Conservation (phyloP, 805 yeast genomes). For the Ogataea thermomethanolica region DNA sequence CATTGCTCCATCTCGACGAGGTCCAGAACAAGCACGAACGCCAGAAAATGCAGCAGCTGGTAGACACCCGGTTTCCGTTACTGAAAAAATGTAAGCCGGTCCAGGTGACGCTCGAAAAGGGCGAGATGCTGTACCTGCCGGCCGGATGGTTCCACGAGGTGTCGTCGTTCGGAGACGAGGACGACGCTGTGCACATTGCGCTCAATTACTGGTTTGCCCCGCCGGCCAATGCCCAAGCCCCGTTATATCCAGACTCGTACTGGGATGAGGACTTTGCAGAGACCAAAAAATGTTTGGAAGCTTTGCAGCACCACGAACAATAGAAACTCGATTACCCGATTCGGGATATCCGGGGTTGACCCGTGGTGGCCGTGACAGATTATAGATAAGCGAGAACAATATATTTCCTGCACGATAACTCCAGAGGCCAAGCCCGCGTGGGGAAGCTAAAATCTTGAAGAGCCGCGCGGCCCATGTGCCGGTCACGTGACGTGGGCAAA, state of each 20-base stretch:
- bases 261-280: conserved; percentile 53
- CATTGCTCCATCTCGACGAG: conserved; percentile 57
- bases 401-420: neutral
- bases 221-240: conserved; percentile 39
- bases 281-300: conserved; percentile 35
- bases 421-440: no score
- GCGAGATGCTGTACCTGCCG: conserved; percentile 67
- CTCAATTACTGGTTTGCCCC: conserved; percentile 76
- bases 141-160: conserved; percentile 86
- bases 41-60: conserved; percentile 32
- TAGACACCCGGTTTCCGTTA: conserved; percentile 46
- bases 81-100: conserved; percentile 40
- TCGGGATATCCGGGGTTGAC: conserved; percentile 2
- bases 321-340: conserved; percentile 2
- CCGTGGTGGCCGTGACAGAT: neutral
- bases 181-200: conserved; percentile 50
- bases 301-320: conserved; percentile 6
- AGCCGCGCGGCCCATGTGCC: no score
- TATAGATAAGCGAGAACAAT: conserved; percentile 1
- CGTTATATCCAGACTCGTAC: conserved; percentile 46
- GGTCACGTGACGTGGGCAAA: no score
- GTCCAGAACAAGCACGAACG: conserved; percentile 32
- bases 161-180: conserved; percentile 50
- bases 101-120: conserved; percentile 51
- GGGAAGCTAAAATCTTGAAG: no score